Percentiles rank a stretch among this genome's conserved stretches.
phyloP scores from a whole-genome alignment of 2,329 filamentous ascomycete genomes.

The Mollisia scopiformis region DNA sequence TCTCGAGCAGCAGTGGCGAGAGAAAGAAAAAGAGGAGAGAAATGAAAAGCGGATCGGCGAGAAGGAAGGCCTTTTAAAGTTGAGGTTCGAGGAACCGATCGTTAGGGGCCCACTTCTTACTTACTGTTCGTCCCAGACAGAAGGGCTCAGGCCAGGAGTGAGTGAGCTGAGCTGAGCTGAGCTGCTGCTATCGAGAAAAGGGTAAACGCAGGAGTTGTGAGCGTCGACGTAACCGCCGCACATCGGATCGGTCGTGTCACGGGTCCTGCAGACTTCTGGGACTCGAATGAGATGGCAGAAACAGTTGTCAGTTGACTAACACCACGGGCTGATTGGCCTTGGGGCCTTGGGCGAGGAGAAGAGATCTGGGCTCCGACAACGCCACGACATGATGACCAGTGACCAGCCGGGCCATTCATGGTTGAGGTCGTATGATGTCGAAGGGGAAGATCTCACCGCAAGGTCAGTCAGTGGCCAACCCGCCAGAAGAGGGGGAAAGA shows the following conservation, averaged over 20 bases:
- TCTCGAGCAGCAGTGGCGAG: background rate
- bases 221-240: background rate
- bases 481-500: too few species aligned
- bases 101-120: background rate
- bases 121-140: conserved; percentile 3
- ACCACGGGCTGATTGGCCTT: conserved; percentile 6
- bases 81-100: background rate
- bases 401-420: too few species aligned
- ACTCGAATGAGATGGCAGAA: background rate
- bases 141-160: background rate
- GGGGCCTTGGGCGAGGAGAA: too few species aligned
- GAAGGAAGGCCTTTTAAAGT: conserved; percentile 1
- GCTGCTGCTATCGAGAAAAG: background rate
- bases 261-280: conserved; percentile 8
- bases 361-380: too few species aligned
- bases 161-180: background rate
- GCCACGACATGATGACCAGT: too few species aligned
- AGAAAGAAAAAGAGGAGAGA: background rate
- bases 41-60: background rate
- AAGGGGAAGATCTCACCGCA: background rate
- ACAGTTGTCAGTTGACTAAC: conserved; percentile 15
- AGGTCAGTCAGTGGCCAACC: too few species aligned
- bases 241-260: conserved; percentile 16
- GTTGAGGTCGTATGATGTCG: conserved; percentile 12
- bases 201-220: background rate